Base-by-base conservation (phyloP, 176 grass and related monocot genomes). In the Triticum dicoccoides region DNA sequence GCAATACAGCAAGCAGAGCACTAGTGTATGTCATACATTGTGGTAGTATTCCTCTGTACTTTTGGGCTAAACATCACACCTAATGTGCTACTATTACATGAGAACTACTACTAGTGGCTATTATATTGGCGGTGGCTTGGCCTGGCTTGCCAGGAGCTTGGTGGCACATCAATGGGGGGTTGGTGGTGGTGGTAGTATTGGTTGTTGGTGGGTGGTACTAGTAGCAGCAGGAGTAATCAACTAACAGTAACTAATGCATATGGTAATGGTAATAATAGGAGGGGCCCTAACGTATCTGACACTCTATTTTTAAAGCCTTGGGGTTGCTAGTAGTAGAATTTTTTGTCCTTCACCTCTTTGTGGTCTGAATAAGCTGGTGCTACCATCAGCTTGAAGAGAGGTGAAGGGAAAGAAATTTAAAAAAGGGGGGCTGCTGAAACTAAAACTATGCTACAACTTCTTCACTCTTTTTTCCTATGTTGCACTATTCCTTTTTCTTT, bases 401-500 rank as follows among this genome's bases (percentile, higher is more conserved):
- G 27, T 59, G 69, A 44, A 38, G 23, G 5, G 9, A 33, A 52
- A 1, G 17, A 41, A 62, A 0, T 9, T 4, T 13, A 45, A 47
- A 5, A 9, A 21, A 11, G 62, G 15, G 17, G 11, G n/a, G 21
- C 56, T 59, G n/a, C 80, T 80, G 78, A 78, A 89, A 85, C 87
- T 90, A 85, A 83, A 79, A 83, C 86, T 93, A 88, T 84, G 86
- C 68, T 91, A 80, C 83, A 83, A 86, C 73, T 88, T 88, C 67
- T 88, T 75, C 76, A 84, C 73, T 81, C 51, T 58, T 91, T 91
- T 90, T 93, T 80, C 85, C 86, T 93, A 93, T 88, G 90, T 73
- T 93, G 81, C 84, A 89, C 85, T 90, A 80, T 90, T 70, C 80
- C 82, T 65, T 88, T 84, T 90, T 88, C 83, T 80, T 86, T 92